These are phyloP conservation scores for Shiraia bambusicola DNA, from an alignment of 2,329 filamentous ascomycete genomes.

Conservation along the genomic window DNA sequence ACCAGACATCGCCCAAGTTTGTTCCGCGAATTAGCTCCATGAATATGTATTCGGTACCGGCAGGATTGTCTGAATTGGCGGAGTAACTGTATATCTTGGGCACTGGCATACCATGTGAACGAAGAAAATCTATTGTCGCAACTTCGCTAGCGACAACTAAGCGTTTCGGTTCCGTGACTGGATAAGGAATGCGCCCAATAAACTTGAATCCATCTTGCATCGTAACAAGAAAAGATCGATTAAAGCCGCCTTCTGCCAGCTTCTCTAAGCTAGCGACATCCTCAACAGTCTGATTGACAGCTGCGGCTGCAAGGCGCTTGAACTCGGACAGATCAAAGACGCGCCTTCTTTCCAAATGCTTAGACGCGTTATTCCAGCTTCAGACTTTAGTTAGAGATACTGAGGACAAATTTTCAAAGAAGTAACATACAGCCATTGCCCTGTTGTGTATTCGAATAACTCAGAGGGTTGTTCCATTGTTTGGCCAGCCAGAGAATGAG, in stretches of 20 bases:
- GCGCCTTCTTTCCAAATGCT: constrained; percentile 20
- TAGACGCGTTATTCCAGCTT: constrained; percentile 24
- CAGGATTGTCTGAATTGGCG: constrained; percentile 37
- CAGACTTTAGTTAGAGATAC: constrained; percentile 11
- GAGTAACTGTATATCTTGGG: constrained; percentile 42
- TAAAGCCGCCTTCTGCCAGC: constrained; percentile 29
- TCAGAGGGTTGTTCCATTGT: constrained; percentile 11
- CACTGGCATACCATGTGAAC: constrained; percentile 37
- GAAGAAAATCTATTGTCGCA: constrained; percentile 42
- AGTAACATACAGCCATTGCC: constrained; percentile 25
- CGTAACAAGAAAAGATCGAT: constrained; percentile 25
- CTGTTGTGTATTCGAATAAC: constrained; percentile 26
- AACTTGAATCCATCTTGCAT: constrained; percentile 30
- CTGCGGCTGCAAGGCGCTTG: constrained; percentile 29
- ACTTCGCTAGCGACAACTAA: constrained; percentile 42
- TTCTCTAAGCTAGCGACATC: constrained; percentile 29
- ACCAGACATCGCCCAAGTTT: constrained; percentile 40
- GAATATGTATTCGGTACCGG: constrained; percentile 45
- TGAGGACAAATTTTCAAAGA: background rate
- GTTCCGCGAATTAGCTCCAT: constrained; percentile 41
- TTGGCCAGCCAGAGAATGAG: constrained; percentile 5
- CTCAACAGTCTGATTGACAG: constrained; percentile 20
- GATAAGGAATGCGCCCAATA: constrained; percentile 30
- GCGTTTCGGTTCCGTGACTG: constrained; percentile 21
- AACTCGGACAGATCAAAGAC: constrained; percentile 25